A percentile compares a stretch with the other conserved stretches of the same genome.
Conservation (phyloP, 2,329 filamentous ascomycete species). For the Neophaeococcomyces aloes region DNA sequence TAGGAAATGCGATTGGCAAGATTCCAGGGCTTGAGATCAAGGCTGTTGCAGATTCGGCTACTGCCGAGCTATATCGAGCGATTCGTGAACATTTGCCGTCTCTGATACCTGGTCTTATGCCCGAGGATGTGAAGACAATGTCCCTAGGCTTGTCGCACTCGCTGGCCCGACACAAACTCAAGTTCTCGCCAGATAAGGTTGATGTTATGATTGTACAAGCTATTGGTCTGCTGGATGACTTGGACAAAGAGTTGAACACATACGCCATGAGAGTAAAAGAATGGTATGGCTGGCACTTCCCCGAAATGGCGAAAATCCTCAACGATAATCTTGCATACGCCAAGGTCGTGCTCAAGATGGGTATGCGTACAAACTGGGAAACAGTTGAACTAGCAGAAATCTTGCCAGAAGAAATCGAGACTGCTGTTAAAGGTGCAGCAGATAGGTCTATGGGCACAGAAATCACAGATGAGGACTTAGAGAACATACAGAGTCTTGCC, state of each 20-base stretch:
- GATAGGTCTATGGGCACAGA: conserved; percentile 98
- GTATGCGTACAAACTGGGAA: conserved; percentile 72
- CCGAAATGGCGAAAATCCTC: conserved; percentile 91
- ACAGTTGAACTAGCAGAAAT: conserved; percentile 75
- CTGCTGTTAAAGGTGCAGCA: conserved; percentile 80
- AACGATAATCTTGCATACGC: conserved; percentile 96
- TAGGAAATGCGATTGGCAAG: conserved; percentile 85
- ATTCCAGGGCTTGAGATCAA: conserved; percentile 78
- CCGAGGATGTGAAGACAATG: conserved; percentile 86
- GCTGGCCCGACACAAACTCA: conserved; percentile 91
- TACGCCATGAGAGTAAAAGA: conserved; percentile 99
- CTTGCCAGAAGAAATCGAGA: conserved; percentile 89
- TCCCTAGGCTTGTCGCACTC: conserved; percentile 93
- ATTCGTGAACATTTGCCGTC: conserved; percentile 85
- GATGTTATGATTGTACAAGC: conserved; percentile 99
- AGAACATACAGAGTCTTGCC: conserved; percentile 83
- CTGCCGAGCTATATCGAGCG: conserved; percentile 82
- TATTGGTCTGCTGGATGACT: conserved; percentile 82
- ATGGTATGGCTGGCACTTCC: conserved; percentile 99
- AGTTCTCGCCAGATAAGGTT: conserved; percentile 97
- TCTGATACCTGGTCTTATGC: conserved; percentile 76
- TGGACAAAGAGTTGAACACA: conserved; percentile 97
- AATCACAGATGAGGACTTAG: conserved; percentile 82
- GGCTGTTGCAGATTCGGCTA: conserved; percentile 68
- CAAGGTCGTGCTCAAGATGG: conserved; percentile 76